A percentile compares a stretch with the other conserved stretches of the same genome.
phyloP scores from a whole-genome alignment of 2,329 filamentous ascomycete species.

The Pseudogymnoascus sp. region DNA sequence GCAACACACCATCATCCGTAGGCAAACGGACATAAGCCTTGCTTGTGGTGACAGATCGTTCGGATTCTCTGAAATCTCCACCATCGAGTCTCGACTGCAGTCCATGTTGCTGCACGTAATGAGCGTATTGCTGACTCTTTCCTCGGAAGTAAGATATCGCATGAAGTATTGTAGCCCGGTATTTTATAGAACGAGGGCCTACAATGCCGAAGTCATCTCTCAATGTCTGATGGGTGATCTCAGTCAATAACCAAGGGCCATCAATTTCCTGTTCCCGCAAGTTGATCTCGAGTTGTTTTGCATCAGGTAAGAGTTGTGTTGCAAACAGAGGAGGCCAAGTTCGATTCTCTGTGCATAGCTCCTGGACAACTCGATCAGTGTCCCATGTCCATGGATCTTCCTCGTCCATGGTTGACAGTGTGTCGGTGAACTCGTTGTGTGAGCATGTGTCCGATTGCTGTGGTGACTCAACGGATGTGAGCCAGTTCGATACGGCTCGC shows the following conservation, averaged over 20 bases:
- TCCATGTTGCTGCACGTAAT: neutral
- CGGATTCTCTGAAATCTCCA: neutral
- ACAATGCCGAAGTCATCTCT: constrained; percentile 22
- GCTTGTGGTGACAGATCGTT: constrained; percentile 1
- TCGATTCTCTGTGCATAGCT: constrained; percentile 50
- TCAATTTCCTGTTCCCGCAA: constrained; percentile 7
- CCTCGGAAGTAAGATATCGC: neutral
- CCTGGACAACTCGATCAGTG: constrained; percentile 55
- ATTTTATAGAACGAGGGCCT: constrained; percentile 6
- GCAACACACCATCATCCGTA: neutral
- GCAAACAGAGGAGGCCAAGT: constrained; percentile 35
- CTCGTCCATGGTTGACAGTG: constrained; percentile 25
- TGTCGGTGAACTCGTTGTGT: neutral
- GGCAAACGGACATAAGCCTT: neutral
- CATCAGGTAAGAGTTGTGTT: neutral
- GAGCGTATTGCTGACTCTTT: neutral
- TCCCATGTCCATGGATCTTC: constrained; percentile 70
- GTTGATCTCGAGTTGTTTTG: neutral
- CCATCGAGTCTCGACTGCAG: neutral
- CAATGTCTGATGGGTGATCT: constrained; percentile 20
- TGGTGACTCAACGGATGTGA: neutral
- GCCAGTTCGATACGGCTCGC: constrained; percentile 5
- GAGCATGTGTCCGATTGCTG: neutral
- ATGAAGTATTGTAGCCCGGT: constrained; percentile 6
- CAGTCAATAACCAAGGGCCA: constrained; percentile 20